phyloP scores from a whole-genome alignment of 176 grass and related monocot genomes.

The Paspalum vaginatum region DNA sequence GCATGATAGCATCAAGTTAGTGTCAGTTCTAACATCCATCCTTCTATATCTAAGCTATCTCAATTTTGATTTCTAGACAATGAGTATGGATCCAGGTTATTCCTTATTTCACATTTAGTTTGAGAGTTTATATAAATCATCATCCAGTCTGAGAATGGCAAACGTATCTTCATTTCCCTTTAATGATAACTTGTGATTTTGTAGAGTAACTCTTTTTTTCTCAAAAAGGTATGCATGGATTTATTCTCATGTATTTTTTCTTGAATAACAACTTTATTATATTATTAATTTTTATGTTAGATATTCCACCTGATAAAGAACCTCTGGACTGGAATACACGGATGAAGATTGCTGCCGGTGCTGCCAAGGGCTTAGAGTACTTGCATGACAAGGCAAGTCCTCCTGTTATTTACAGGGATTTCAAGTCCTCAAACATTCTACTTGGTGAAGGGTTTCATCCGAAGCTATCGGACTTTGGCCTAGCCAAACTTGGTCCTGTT shows the following conservation, averaged over 20 bases:
- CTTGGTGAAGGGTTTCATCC: slow-evolving; percentile 76
- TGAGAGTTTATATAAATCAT: slow-evolving; percentile 11
- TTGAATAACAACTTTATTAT: slow-evolving; percentile 11
- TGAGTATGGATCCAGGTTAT: neutral
- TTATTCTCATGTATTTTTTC: slow-evolving; percentile 12
- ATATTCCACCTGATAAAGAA: slow-evolving; percentile 83
- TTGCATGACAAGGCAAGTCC: slow-evolving; percentile 89
- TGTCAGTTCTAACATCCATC: neutral
- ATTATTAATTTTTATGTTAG: slow-evolving; percentile 52
- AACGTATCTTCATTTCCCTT: slow-evolving; percentile 13
- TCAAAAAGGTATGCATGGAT: neutral
- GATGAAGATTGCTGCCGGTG: slow-evolving; percentile 96
- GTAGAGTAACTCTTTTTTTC: slow-evolving; percentile 10
- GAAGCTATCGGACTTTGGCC: slow-evolving; percentile 88
- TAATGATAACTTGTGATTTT: slow-evolving; percentile 20
- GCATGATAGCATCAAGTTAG: neutral
- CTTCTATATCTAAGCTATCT: neutral
- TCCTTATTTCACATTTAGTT: neutral
- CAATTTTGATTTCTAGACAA: slow-evolving; percentile 8
- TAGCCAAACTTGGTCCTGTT: slow-evolving; percentile 89
- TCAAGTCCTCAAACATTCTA: slow-evolving; percentile 96
- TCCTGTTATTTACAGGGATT: slow-evolving; percentile 89
- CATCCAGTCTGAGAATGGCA: neutral
- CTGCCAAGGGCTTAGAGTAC: slow-evolving; percentile 86
- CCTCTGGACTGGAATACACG: slow-evolving; percentile 87